Percentiles rank a stretch among this genome's conserved stretches.
phyloP scores from a whole-genome alignment of 1,284 basidiomycete species.

The Caloboletus inedulis region DNA sequence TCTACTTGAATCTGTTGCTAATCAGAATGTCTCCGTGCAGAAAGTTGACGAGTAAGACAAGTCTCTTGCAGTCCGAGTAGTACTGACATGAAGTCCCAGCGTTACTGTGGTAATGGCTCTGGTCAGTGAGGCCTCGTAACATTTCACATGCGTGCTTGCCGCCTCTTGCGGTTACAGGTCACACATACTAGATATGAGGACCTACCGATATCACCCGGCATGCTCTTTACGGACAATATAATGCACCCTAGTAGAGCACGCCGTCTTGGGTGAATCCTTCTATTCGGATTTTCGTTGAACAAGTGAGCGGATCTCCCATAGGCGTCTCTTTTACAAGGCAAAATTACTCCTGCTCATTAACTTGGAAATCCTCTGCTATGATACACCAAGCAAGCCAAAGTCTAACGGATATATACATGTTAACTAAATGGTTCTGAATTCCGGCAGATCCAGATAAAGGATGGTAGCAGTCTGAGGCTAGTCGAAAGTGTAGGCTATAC shows the following conservation, averaged over 20 bases:
- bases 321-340: not conserved
- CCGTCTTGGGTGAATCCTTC: not conserved
- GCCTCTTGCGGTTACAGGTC: not conserved
- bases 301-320: not conserved
- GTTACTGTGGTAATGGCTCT: constrained; percentile 47
- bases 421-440: constrained; percentile 24
- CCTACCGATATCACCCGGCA: not conserved
- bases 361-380: constrained; percentile 25
- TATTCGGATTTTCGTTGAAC: not conserved
- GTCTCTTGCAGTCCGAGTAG: constrained; percentile 17
- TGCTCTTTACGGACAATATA: not conserved
- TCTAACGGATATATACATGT: constrained; percentile 28
- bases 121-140: constrained; percentile 36
- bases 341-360: constrained; percentile 9
- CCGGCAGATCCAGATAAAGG: constrained; percentile 17
- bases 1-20: constrained; percentile 17
- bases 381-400: constrained; percentile 30
- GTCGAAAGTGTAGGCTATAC: constrained; percentile 13
- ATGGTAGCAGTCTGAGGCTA: constrained; percentile 7
- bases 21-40: constrained; percentile 30
- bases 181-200: not conserved
- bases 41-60: constrained; percentile 62
- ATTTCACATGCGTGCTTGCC: not conserved
- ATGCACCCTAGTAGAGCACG: not conserved
- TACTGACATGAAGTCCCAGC: constrained; percentile 28